Evolutionary conservation across 495 filamentous ascomycete genomes (phyloP).

Genomic region (Cudoniella acicularis): DNA sequence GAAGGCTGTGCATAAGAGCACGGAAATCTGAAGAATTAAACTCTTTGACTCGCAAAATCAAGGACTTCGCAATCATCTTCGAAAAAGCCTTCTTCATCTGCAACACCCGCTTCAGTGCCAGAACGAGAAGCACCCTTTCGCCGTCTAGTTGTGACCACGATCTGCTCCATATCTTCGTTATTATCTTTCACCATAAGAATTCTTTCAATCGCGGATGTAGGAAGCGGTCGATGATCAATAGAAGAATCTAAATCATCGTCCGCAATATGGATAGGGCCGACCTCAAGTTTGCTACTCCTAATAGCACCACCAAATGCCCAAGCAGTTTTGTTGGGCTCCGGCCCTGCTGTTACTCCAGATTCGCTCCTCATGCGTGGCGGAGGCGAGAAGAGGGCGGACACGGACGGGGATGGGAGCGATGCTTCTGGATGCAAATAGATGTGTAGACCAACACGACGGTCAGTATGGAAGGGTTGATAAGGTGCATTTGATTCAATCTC

Average conservation of each 20-base stretch:
- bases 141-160: conserved; percentile 76
- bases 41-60: conserved; percentile 83
- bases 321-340: conserved; percentile 22
- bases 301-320: conserved; percentile 75
- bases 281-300: conserved; percentile 56
- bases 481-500: conserved; percentile 92
- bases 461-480: conserved; percentile 88
- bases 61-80: conserved; percentile 92
- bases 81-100: conserved; percentile 75
- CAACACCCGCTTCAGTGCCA: conserved; percentile 23
- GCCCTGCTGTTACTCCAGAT: neutral
- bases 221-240: conserved; percentile 47
- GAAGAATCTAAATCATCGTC: conserved; percentile 38
- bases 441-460: conserved; percentile 69
- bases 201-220: conserved; percentile 53
- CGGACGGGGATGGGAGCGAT: conserved; percentile 16
- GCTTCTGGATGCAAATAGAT: conserved; percentile 41
- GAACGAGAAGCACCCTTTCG: conserved; percentile 49
- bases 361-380: neutral
- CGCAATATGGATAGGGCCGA: conserved; percentile 42
- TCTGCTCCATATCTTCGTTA: conserved; percentile 69
- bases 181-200: conserved; percentile 41
- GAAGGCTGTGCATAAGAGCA: neutral
- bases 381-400: conserved; percentile 18
- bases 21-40: conserved; percentile 40